A percentile compares a stretch with the other conserved stretches of the same genome.
phyloP scores from a whole-genome alignment of 805 yeast species.

The Myxozyma sirexii region DNA sequence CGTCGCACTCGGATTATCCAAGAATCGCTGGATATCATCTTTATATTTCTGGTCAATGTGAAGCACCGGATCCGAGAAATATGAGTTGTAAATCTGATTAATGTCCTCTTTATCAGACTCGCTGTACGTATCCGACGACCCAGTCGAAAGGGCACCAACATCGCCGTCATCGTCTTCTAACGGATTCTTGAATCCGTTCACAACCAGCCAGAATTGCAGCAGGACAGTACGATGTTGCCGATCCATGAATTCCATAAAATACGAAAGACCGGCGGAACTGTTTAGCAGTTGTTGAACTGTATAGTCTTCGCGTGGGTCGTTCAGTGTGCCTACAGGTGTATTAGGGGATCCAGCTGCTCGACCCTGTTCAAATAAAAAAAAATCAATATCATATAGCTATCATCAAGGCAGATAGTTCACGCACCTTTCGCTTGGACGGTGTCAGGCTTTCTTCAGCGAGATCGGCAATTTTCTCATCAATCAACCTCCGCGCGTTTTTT shows the following conservation, averaged over 20 bases:
- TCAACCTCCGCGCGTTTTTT: constrained; percentile 39
- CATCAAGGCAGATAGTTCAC: neutral
- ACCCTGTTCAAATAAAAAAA: neutral
- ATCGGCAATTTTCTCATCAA: constrained; percentile 41
- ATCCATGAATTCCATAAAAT: constrained; percentile 59
- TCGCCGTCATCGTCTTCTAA: constrained; percentile 44
- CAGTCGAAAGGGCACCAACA: constrained; percentile 33
- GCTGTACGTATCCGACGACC: constrained; percentile 32
- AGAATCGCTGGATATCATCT: constrained; percentile 47
- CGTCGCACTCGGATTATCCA: constrained; percentile 33
- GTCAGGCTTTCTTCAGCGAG: constrained; percentile 34
- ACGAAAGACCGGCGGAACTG: constrained; percentile 52
- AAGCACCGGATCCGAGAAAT: constrained; percentile 43
- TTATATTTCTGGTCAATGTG: constrained; percentile 35
- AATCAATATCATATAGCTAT: neutral
- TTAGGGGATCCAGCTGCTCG: constrained; percentile 8
- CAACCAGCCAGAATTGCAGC: constrained; percentile 66
- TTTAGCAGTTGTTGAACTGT: constrained; percentile 51
- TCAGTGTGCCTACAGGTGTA: neutral
- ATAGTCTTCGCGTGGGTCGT: constrained; percentile 39
- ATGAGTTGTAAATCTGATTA: constrained; percentile 50
- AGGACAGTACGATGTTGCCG: constrained; percentile 50
- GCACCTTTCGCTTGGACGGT: constrained; percentile 11
- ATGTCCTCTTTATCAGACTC: constrained; percentile 57
- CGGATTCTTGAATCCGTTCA: constrained; percentile 73